Percentiles rank a stretch among this genome's conserved stretches.
Evolutionary conservation across 208 protist genomes (phyloP).

Genomic region (Herpetomonas tarakana): DNA sequence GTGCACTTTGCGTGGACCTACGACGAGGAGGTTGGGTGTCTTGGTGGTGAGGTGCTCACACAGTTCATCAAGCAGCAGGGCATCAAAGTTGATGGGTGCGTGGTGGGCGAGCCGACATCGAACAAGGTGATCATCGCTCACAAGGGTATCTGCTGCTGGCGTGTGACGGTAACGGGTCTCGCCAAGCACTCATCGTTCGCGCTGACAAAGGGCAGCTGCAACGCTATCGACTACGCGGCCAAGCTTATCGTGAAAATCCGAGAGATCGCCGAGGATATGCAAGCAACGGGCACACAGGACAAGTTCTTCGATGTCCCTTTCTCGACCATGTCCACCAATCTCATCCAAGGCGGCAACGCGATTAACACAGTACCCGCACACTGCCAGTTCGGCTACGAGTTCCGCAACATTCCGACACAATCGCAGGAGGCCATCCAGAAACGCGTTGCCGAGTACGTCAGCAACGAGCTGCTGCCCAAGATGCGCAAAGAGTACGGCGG

Average conservation of each 20-base stretch:
- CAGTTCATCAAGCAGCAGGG: conserved; percentile 26
- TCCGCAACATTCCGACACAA: conserved; percentile 29
- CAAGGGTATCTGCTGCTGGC: conserved; percentile 38
- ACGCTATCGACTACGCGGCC: conserved; percentile 50
- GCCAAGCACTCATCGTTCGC: conserved; percentile 35
- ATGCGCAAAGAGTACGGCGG: conserved; percentile 35
- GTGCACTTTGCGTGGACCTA: conserved; percentile 51
- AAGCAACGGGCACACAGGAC: conserved; percentile 12
- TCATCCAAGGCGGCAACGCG: conserved; percentile 51
- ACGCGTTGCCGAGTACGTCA: conserved; percentile 22
- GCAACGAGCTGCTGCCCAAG: conserved; percentile 31
- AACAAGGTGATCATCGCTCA: conserved; percentile 60
- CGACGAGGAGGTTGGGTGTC: conserved; percentile 44
- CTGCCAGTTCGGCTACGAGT: conserved; percentile 47
- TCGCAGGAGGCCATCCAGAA: conserved; percentile 30
- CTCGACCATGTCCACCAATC: conserved; percentile 43
- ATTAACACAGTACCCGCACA: conserved; percentile 43
- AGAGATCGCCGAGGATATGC: conserved; percentile 38
- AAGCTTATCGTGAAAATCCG: conserved; percentile 48
- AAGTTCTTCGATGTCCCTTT: conserved; percentile 28
- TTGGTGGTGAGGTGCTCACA: conserved; percentile 35
- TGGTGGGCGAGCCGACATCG: conserved; percentile 55
- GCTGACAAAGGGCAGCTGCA: conserved; percentile 39
- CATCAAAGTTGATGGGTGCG: conserved; percentile 42
- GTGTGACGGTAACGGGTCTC: conserved; percentile 25